phyloP scores from a whole-genome alignment of 2,329 filamentous ascomycete genomes.

The Aspergillus melleus region DNA sequence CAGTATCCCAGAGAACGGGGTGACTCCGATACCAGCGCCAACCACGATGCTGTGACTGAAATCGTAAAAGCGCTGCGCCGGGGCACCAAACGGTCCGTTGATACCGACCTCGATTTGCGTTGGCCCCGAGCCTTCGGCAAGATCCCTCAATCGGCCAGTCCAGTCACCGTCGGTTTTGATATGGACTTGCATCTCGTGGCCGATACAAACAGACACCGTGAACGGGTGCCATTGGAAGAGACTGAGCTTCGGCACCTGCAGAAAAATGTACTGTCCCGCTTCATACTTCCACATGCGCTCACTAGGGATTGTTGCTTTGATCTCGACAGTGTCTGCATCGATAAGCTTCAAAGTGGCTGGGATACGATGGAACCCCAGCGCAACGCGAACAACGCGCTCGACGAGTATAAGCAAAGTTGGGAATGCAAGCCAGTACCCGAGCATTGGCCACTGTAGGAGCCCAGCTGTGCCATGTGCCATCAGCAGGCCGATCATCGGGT shows the following conservation, averaged over 20 bases:
- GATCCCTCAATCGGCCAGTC: not conserved
- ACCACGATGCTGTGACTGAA: conserved; percentile 3
- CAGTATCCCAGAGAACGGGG: not conserved
- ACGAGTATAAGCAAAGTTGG: not conserved
- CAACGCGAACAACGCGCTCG: not conserved
- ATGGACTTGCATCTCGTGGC: conserved; percentile 4
- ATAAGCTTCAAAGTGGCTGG: not conserved
- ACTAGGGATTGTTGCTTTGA: conserved; percentile 2
- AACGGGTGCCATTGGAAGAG: conserved; percentile 8
- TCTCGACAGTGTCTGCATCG: conserved; percentile 5
- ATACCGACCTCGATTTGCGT: conserved; percentile 2
- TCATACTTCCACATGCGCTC: conserved; percentile 7
- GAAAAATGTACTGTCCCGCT: conserved; percentile 5
- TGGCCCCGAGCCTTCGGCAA: not conserved
- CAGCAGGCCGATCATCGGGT: not conserved
- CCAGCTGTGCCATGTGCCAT: conserved; percentile 3
- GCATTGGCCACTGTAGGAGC: conserved; percentile 3
- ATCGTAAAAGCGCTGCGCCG: conserved; percentile 1
- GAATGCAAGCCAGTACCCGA: conserved; percentile 8
- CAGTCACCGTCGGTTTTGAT: conserved; percentile 7
- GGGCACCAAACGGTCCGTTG: conserved; percentile 6
- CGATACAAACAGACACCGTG: conserved; percentile 5
- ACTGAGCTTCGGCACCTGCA: conserved; percentile 1
- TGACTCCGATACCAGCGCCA: conserved; percentile 1
- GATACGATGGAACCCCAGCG: conserved; percentile 1